Conservation (phyloP, 129 eudicot species). For the Arctium lappa region DNA sequence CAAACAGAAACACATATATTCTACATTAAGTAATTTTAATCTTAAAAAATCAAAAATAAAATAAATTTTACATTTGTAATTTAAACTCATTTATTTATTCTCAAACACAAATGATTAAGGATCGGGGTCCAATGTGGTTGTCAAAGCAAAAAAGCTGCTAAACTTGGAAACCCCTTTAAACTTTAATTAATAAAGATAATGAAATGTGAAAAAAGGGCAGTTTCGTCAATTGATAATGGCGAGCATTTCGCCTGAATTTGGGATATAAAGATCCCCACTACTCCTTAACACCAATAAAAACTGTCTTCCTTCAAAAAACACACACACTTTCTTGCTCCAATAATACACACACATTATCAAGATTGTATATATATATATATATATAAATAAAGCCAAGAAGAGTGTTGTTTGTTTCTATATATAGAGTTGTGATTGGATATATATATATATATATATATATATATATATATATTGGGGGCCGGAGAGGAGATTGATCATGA, state of each 20-base stretch:
- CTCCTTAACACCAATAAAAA: background rate
- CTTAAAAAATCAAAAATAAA: too few species aligned
- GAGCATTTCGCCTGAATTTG: conserved; percentile 43
- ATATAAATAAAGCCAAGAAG: background rate
- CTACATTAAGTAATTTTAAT: background rate
- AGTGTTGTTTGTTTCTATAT: background rate
- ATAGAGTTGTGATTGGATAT: background rate
- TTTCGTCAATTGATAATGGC: conserved; percentile 23
- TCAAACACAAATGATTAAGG: conserved; percentile 12
- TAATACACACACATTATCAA: background rate
- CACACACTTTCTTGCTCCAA: background rate
- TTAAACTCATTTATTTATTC: background rate
- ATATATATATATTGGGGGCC: background rate
- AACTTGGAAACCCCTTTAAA: conserved; percentile 14
- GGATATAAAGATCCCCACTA: conserved; percentile 14
- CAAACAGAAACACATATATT: too few species aligned
- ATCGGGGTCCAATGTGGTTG: background rate
- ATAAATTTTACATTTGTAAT: background rate
- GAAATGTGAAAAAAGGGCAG: conserved; percentile 3
- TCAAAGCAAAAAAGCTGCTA: conserved; percentile 19
- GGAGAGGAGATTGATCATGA: conserved; percentile 6
- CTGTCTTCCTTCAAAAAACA: background rate
- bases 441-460: background rate
- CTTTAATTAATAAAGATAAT: background rate
- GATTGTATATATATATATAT: background rate